Conservation (phyloP, 1,284 basidiomycete species). For the Puccinia brachypodii region DNA sequence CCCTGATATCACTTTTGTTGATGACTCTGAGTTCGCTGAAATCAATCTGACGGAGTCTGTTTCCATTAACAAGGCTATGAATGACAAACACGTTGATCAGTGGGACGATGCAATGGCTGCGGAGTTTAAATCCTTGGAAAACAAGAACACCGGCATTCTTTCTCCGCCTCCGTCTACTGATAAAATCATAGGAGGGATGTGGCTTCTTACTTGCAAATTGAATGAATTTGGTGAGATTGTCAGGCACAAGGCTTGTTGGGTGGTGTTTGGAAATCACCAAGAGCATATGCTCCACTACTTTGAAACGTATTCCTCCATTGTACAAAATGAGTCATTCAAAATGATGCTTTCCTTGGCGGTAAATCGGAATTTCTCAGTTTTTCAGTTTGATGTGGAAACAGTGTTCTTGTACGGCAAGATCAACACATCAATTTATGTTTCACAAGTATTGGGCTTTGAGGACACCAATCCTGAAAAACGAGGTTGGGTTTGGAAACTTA, state of each 20-base stretch:
- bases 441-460: neutral
- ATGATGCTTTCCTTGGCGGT: neutral
- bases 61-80: neutral
- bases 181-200: conserved; percentile 22
- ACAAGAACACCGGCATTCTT: conserved; percentile 4
- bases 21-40: too few relatives aligned
- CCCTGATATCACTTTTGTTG: too few relatives aligned
- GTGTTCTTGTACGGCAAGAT: conserved; percentile 6
- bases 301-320: neutral
- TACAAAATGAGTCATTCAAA: neutral
- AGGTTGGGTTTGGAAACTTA: too few relatives aligned
- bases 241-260: conserved; percentile 6
- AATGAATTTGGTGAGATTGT: neutral
- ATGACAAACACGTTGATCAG: neutral
- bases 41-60: neutral
- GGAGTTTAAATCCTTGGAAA: neutral
- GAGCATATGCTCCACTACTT: neutral
- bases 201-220: neutral
- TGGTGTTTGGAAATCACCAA: neutral
- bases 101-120: conserved; percentile 3
- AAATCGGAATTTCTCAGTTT: neutral
- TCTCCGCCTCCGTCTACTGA: neutral
- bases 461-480: too few relatives aligned
- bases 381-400: neutral
- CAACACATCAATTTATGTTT: neutral